phyloP scores from a whole-genome alignment of 768 basidiomycete genomes.

The Xanthoconium stramineum region DNA sequence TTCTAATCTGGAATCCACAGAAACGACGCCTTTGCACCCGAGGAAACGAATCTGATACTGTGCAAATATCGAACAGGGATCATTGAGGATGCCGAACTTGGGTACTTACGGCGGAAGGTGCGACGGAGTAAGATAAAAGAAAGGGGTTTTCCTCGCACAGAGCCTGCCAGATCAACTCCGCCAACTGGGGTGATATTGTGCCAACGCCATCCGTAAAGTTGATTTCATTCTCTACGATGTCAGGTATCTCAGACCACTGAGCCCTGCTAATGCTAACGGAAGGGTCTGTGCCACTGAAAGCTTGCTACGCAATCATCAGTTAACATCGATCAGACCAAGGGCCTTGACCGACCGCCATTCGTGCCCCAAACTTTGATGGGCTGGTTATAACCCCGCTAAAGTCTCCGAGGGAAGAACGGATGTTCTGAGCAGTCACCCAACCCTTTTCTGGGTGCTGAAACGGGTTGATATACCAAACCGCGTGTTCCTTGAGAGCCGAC shows the following conservation, averaged over 20 bases:
- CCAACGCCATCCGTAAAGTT: constrained; percentile 79
- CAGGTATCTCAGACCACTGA: constrained; percentile 64
- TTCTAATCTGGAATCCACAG: constrained; percentile 51
- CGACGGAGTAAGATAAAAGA: constrained; percentile 32
- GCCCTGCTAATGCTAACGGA: constrained; percentile 53
- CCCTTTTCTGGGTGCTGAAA: constrained; percentile 49
- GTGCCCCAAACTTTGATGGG: constrained; percentile 82
- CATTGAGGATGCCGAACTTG: not conserved
- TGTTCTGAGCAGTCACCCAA: constrained; percentile 50
- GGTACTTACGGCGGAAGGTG: constrained; percentile 61
- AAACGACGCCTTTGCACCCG: constrained; percentile 81
- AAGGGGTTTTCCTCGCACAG: constrained; percentile 45
- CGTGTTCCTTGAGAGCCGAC: constrained; percentile 74
- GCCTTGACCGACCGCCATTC: constrained; percentile 46
- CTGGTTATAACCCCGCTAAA: constrained; percentile 54
- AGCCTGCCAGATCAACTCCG: constrained; percentile 55
- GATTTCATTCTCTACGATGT: constrained; percentile 46
- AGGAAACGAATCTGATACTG: constrained; percentile 81
- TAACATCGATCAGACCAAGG: not conserved
- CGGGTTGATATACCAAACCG: constrained; percentile 77
- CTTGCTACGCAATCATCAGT: constrained; percentile 42
- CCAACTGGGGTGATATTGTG: constrained; percentile 64
- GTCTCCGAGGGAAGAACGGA: constrained; percentile 65
- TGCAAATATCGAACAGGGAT: not conserved
- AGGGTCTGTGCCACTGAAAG: constrained; percentile 78